Evolutionary conservation across 164 flowering plant species (phyloP).

Genomic region (Annona squamosa): DNA sequence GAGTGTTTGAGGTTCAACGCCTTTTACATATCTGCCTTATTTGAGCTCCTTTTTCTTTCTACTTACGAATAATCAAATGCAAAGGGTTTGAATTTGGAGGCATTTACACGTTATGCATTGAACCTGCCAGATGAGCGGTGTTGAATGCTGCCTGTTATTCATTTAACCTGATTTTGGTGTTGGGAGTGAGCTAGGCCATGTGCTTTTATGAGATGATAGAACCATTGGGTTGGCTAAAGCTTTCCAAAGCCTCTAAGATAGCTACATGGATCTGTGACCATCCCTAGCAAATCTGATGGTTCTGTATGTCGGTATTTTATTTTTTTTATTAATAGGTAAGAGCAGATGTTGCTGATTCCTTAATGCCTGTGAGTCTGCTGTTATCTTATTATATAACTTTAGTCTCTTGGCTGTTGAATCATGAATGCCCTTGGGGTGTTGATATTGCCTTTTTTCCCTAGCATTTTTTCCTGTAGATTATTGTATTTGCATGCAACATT

Average conservation of each 20-base stretch:
- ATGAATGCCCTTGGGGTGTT: neutral
- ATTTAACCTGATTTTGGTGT: neutral
- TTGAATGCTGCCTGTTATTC: neutral
- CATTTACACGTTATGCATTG: too few species aligned
- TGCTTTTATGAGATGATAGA: neutral
- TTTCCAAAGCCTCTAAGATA: neutral
- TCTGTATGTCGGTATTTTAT: neutral
- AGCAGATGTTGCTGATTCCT: neutral
- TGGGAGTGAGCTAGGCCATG: neutral
- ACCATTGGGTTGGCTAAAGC: neutral
- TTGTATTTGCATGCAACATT: neutral
- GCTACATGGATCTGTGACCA: neutral
- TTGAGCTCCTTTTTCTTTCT: too few species aligned
- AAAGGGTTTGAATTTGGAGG: too few species aligned
- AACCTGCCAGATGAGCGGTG: neutral
- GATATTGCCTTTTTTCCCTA: neutral
- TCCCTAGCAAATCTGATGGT: neutral
- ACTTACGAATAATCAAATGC: too few species aligned
- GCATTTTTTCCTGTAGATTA: neutral
- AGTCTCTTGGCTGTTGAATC: neutral
- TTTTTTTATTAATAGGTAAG: neutral
- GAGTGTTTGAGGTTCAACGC: too few species aligned
- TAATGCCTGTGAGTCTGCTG: neutral
- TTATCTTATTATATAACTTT: neutral
- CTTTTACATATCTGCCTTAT: too few species aligned